phyloP scores from a whole-genome alignment of 345 rosid species.

The Citrus sinensis region DNA sequence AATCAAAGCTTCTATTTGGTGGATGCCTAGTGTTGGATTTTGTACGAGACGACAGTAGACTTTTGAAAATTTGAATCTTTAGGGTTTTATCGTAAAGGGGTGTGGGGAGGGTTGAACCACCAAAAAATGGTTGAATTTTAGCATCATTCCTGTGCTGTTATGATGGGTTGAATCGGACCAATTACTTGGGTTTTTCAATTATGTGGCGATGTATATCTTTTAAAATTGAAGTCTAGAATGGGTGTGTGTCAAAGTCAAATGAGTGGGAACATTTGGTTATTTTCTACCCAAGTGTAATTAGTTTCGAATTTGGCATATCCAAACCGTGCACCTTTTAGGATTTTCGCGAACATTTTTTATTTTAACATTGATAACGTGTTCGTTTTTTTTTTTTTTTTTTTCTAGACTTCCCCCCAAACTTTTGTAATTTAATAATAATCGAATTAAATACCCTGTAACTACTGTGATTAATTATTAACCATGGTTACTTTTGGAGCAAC shows the following conservation, averaged over 20 bases:
- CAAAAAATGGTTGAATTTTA: constrained; percentile 18
- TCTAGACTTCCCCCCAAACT: neutral
- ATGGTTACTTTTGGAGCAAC: neutral
- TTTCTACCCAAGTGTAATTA: neutral
- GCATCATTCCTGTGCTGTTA: constrained; percentile 2
- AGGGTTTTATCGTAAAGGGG: neutral
- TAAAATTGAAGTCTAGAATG: neutral
- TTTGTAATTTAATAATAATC: neutral
- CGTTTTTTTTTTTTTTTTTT: neutral
- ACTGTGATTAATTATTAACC: neutral
- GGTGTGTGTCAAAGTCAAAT: neutral
- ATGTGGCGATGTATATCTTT: neutral
- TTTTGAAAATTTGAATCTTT: neutral
- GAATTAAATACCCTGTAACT: neutral
- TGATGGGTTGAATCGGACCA: neutral
- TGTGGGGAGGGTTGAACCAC: constrained; percentile 23
- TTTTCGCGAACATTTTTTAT: neutral
- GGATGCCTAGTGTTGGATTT: constrained; percentile 15
- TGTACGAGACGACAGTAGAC: constrained; percentile 13
- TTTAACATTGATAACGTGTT: neutral
- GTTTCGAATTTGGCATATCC: neutral
- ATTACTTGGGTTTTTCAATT: neutral
- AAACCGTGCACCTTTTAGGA: neutral
- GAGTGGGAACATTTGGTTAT: neutral
- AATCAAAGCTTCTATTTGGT: constrained; percentile 7